Percentiles rank a stretch among this genome's conserved stretches.
Conservation (phyloP, 257 asterid species). For the Ophiorrhiza pumila region DNA sequence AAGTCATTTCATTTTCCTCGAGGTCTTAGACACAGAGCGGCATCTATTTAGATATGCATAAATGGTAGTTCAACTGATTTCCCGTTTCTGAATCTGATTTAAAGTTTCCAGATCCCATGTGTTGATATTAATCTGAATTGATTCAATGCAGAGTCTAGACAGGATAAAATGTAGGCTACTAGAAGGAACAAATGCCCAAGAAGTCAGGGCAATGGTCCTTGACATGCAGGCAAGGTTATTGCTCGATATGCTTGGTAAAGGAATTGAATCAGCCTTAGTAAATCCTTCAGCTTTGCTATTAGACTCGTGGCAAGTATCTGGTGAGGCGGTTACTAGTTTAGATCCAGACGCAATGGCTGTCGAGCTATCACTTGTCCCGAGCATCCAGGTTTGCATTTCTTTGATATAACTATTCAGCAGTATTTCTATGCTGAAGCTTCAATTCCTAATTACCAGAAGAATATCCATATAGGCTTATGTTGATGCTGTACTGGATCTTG, state of each 20-base stretch:
- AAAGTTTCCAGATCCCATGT: not conserved
- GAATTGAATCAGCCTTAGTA: conserved; percentile 89
- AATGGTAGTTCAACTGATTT: not conserved
- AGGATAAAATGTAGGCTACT: conserved; percentile 96
- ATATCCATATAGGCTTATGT: conserved; percentile 74
- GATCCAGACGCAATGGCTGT: conserved; percentile 95
- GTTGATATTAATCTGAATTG: conserved; percentile 5
- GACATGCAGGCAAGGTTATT: conserved; percentile 98
- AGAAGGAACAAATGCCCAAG: conserved; percentile 97
- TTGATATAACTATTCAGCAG: not conserved
- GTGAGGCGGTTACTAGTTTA: conserved; percentile 65
- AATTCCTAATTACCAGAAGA: conserved; percentile 22
- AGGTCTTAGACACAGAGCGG: not conserved
- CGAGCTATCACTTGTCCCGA: conserved; percentile 79
- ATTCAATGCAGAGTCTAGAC: conserved; percentile 79
- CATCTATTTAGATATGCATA: not conserved
- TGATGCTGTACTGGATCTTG: conserved; percentile 97
- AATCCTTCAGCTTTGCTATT: conserved; percentile 89
- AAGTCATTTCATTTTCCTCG: not conserved
- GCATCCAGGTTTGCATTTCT: conserved; percentile 64
- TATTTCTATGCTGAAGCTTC: not conserved
- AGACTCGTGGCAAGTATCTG: conserved; percentile 97
- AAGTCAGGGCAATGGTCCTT: conserved; percentile 99
- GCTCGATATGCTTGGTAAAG: conserved; percentile 99
- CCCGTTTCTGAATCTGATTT: not conserved